phyloP scores from a whole-genome alignment of 2,329 filamentous ascomycete genomes.

The Colletotrichum musicola region DNA sequence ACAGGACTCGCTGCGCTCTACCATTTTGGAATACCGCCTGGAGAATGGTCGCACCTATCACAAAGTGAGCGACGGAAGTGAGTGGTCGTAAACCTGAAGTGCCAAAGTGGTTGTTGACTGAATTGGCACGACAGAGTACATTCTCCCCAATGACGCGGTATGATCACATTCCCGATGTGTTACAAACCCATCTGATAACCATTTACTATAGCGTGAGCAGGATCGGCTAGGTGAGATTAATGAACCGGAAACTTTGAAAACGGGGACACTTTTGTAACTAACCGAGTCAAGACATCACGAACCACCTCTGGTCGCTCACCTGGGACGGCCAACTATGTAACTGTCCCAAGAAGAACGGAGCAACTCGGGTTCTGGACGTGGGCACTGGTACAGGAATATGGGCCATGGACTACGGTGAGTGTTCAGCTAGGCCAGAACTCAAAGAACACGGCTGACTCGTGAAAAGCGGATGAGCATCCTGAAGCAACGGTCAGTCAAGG shows the following conservation, averaged over 20 bases:
- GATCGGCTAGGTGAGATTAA: constrained; percentile 21
- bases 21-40: constrained; percentile 7
- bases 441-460: constrained; percentile 30
- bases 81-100: not conserved
- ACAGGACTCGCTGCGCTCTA: constrained; percentile 3
- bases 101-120: not conserved
- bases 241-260: not conserved
- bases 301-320: constrained; percentile 50
- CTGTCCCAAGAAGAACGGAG: constrained; percentile 42
- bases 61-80: constrained; percentile 45
- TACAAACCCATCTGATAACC: not conserved
- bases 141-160: constrained; percentile 29
- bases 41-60: constrained; percentile 37
- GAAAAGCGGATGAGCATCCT: constrained; percentile 46
- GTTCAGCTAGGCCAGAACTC: too few species aligned
- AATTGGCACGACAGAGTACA: constrained; percentile 11
- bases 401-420: constrained; percentile 44
- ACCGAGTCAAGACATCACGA: constrained; percentile 47
- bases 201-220: not conserved
- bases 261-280: not conserved
- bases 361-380: constrained; percentile 41
- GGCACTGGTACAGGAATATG: constrained; percentile 45
- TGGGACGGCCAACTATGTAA: constrained; percentile 46
- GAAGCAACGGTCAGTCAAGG: constrained; percentile 42
- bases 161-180: too few species aligned